Percentiles rank a stretch among this genome's conserved stretches.
Conservation (phyloP, 177 flowering plant species). For the Vitis hybrid region DNA sequence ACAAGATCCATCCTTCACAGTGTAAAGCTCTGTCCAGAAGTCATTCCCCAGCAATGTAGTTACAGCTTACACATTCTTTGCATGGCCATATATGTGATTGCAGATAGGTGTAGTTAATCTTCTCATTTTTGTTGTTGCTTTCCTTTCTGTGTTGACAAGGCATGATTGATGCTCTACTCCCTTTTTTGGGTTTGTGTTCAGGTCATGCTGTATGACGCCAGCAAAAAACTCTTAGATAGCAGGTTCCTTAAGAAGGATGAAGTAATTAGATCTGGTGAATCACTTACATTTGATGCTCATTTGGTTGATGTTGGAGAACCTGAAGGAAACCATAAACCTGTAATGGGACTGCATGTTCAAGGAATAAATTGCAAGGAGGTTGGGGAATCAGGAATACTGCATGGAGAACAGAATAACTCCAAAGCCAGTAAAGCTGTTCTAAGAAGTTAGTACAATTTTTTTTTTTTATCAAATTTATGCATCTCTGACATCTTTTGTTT, state of each 20-base stretch:
- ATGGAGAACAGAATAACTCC: background rate
- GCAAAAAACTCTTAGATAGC: conserved; percentile 39
- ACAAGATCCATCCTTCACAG: background rate
- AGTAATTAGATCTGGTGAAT: conserved; percentile 39
- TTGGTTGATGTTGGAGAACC: conserved; percentile 29
- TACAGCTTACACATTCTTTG: background rate
- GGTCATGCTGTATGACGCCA: conserved; percentile 49
- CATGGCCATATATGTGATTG: background rate
- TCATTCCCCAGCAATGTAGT: background rate
- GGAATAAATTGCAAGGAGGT: conserved; percentile 6
- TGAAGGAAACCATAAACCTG: background rate
- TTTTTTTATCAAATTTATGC: background rate
- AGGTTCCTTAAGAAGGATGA: conserved; percentile 62
- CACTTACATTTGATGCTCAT: conserved; percentile 27
- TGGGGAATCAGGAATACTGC: background rate
- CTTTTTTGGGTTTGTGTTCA: conserved; percentile 17
- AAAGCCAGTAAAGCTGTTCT: background rate
- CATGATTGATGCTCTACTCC: too few species aligned
- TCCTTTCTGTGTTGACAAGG: background rate
- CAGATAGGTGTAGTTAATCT: background rate
- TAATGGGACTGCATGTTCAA: background rate
- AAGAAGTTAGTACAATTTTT: conserved; percentile 16
- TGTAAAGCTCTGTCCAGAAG: background rate
- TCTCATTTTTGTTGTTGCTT: background rate
- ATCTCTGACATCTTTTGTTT: too few species aligned